These are phyloP conservation scores for Colletotrichum gloeosporioides DNA, from an alignment of 2,329 filamentous ascomycete genomes.

Conservation along the genomic window DNA sequence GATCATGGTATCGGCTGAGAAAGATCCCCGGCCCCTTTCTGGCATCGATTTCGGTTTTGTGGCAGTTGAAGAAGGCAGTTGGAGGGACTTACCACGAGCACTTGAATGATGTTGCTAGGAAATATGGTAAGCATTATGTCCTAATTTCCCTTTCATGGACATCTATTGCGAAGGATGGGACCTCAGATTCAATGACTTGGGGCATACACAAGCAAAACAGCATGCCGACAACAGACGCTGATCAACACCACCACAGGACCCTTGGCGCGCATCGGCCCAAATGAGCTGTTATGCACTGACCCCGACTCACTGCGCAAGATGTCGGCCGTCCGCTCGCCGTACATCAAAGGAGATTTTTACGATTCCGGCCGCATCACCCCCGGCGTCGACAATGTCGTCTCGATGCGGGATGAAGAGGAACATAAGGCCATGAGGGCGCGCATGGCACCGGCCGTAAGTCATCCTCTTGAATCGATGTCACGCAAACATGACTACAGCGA, in stretches of 20 bases:
- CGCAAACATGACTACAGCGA: background rate
- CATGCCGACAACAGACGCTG: conserved; percentile 8
- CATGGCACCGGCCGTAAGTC: conserved; percentile 47
- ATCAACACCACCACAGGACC: conserved; percentile 27
- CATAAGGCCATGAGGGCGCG: conserved; percentile 45
- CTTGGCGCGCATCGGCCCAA: conserved; percentile 47
- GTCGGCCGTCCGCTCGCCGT: conserved; percentile 39
- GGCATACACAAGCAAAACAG: background rate
- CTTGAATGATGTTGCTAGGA: conserved; percentile 29
- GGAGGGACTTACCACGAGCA: conserved; percentile 29
- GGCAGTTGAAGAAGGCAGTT: conserved; percentile 30
- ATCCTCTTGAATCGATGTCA: background rate
- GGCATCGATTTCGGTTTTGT: conserved; percentile 28
- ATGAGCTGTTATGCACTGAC: conserved; percentile 45
- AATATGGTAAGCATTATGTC: background rate
- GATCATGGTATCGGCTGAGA: conserved; percentile 32
- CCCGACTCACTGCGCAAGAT: conserved; percentile 35
- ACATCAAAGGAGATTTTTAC: conserved; percentile 41
- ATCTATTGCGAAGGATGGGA: background rate
- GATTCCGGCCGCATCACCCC: conserved; percentile 41
- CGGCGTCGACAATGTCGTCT: conserved; percentile 39
- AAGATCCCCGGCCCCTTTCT: conserved; percentile 33
- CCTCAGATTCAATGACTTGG: background rate
- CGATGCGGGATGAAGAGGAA: conserved; percentile 36
- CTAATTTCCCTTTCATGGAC: background rate